Conservation (phyloP, 148 eudicot species). For the Nepenthes mirabilis region DNA sequence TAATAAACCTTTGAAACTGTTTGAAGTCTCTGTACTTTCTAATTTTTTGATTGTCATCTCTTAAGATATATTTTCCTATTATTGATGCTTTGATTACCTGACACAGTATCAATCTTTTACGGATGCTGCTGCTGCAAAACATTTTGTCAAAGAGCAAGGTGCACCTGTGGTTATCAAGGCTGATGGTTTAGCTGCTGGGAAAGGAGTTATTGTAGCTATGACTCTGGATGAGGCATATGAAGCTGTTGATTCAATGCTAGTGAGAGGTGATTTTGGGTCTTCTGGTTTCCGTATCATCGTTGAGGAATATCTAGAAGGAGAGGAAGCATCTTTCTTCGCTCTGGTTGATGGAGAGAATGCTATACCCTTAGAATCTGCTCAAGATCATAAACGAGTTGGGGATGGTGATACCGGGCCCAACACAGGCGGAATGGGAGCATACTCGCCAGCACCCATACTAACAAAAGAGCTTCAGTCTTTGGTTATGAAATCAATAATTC, state of each 20-base stretch:
- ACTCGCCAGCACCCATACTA: conserved; percentile 86
- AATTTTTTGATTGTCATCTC: too few relatives aligned
- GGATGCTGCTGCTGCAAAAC: conserved; percentile 68
- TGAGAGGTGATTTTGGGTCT: conserved; percentile 51
- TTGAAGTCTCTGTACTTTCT: background rate
- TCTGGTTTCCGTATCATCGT: conserved; percentile 74
- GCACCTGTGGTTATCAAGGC: conserved; percentile 90
- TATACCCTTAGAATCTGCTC: conserved; percentile 84
- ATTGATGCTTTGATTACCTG: conserved; percentile 7
- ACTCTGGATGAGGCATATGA: conserved; percentile 67
- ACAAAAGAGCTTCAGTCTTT: conserved; percentile 64
- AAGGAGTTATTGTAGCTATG: conserved; percentile 89
- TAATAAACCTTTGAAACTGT: too few relatives aligned
- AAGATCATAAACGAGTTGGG: conserved; percentile 94
- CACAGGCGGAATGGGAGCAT: conserved; percentile 99
- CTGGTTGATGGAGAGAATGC: conserved; percentile 90
- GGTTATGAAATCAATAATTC: conserved; percentile 73
- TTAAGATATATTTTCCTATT: too few relatives aligned
- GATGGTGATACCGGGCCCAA: conserved; percentile 91
- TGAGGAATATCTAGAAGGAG: conserved; percentile 90
- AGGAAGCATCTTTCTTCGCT: conserved; percentile 93
- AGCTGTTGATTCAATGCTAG: conserved; percentile 89
- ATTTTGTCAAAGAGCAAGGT: conserved; percentile 70
- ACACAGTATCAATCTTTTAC: conserved; percentile 81
- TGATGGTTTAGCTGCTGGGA: conserved; percentile 93